Evolutionary conservation across 192 early-diverging fungal genomes (phyloP), one percentile per base, ranked within the genome.

Genomic region (Dispira simplex): DNA sequence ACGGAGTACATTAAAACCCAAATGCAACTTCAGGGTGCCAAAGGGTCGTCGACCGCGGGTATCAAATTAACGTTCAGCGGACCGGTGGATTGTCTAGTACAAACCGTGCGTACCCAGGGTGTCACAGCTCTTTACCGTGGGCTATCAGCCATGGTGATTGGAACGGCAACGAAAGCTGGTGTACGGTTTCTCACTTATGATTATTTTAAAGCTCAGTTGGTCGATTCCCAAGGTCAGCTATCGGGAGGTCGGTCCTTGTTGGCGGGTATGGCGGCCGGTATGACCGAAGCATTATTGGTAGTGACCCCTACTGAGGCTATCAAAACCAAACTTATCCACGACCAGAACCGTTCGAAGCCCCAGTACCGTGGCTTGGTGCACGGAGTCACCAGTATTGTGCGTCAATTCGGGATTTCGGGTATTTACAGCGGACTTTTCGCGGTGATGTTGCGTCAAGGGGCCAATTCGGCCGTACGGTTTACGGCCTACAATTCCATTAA

Each of bases 1-100:
- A 95, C 92, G 0, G 93, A 96, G 75, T 92, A 88, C 69, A 83
- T 95, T 64, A 98, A 98, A 68, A 98, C 95, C 10, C 91, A 90
- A 66, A 78, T 98, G 60, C 95, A 98, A 73, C 80, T 98, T 12
- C 91, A 94, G 52, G 78, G 79, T 8, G 71, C 59, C 12, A 45
- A 12, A 16, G 18, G 5, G 43, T 18, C 28, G 5, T n/a, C 39
- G 10, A 45, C 39, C 3, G 26, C 26, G 56, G 56, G 11, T 39
- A 16, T n/a, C 26, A 46, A 72, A 65, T 54, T 68, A 81, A 64
- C 52, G 60, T 21, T 91, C 71, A 78, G 79, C 23, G 92, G 93
- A 3, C 89, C 95, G 2, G 74, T 91, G 43, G 89, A 93, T 66
- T 90, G 89, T 65, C 69, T 88, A 11, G 71, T 77, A 12, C 71